Evolutionary conservation across 257 asterid genomes (phyloP), one percentile per base, ranked within the genome.

Genomic region (Cinchona pubescens): DNA sequence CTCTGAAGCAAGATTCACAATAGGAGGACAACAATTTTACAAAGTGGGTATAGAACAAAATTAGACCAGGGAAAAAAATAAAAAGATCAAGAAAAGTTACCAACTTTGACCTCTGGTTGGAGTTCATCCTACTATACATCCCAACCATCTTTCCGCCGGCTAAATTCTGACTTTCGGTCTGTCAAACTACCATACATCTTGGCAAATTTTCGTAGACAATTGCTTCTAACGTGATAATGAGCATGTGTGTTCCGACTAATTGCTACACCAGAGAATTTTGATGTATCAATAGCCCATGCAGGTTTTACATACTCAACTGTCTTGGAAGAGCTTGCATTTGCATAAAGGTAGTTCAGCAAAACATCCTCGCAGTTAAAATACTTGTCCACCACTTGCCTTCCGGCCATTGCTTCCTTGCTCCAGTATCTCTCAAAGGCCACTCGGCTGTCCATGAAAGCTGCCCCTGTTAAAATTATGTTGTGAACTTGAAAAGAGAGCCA

Each of bases 291-390:
- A 2, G 94, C 94, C 96, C 93, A 89, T 1, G 90, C 82, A 0
- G 97, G 96, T 45, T 71, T 83, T 43, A 92, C 90, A 21, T 92
- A 93, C 84, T 93, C 98, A 3, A 93, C 98, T 5, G 86, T 76
- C 2, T 69, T 71, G 4, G 84, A 79, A 25, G 93, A 73, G 88
- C 92, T 93, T 30, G 84, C 76, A 25, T 92, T 95, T 18, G 98
- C 99, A 13, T 92, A 91, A 83, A 95, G 73, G 69, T 89, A 92
- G 82, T 95, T 95, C 96, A 95, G 79, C 84, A 92, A 77, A 74
- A 95, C 91, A 72, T 95, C 99, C 83, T 95, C 99, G 46, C 99
- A 95, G 77, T 95, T 95, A 66, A 95, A 95, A 30, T 69, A 75
- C 19, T 73, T 60, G 46, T 92, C 93, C 69, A 95, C 99, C 77